phyloP scores from a whole-genome alignment of 2,329 filamentous ascomycete genomes.

The Trichophyton benhamiae region DNA sequence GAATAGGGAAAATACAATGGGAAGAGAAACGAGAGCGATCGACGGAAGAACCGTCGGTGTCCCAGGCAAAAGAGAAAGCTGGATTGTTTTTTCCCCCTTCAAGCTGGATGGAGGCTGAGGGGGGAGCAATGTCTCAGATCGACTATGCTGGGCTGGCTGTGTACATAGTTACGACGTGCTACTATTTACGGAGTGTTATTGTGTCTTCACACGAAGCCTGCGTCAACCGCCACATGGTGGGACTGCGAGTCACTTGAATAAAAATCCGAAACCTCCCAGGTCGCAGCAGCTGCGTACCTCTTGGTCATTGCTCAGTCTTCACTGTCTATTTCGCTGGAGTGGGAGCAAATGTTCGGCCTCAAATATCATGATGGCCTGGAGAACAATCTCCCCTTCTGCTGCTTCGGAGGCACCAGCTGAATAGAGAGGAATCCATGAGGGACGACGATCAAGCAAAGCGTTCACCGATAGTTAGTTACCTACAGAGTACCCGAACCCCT shows the following conservation, averaged over 20 bases:
- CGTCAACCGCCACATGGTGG: conserved; percentile 1
- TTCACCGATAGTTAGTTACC: neutral
- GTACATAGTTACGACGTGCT: neutral
- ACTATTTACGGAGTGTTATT: neutral
- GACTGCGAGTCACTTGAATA: neutral
- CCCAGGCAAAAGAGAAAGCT: neutral
- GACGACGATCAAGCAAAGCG: neutral
- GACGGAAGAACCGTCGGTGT: neutral
- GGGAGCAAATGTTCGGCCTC: neutral
- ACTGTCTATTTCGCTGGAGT: neutral
- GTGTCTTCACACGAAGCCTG: neutral
- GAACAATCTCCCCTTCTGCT: neutral
- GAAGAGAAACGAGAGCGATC: neutral
- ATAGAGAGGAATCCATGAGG: neutral
- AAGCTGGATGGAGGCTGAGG: neutral
- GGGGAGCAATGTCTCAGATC: neutral
- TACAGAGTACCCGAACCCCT: neutral
- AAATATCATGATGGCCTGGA: neutral
- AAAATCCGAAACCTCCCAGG: neutral
- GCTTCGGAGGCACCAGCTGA: too few relatives aligned
- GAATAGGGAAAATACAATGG: neutral
- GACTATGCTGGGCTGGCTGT: neutral
- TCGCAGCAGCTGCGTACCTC: neutral
- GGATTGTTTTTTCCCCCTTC: neutral
- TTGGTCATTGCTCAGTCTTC: neutral